phyloP scores from a whole-genome alignment of 2,329 filamentous ascomycete genomes.

The Sporothrix variecibatus region DNA sequence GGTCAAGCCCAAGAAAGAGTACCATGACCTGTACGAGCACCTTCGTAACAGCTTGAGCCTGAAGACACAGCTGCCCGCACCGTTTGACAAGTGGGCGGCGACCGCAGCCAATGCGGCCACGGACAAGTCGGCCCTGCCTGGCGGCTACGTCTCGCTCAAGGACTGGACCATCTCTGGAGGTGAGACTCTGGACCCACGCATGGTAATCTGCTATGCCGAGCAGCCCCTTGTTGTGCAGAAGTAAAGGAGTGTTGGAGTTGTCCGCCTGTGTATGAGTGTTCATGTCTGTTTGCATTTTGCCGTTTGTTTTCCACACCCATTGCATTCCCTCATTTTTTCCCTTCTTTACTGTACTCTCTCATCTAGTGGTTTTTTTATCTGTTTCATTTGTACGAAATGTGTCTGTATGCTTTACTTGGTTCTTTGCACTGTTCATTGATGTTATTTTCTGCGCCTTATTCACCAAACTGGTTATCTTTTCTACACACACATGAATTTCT shows the following conservation, averaged over 20 bases:
- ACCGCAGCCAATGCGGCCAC: slow-evolving; percentile 25
- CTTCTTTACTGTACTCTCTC: background rate
- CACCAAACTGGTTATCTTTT: too few relatives aligned
- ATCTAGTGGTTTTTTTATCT: too few relatives aligned
- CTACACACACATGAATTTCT: too few relatives aligned
- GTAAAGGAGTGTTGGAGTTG: background rate
- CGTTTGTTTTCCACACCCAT: background rate
- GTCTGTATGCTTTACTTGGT: too few relatives aligned
- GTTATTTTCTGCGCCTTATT: too few relatives aligned
- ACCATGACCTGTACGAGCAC: slow-evolving; percentile 31
- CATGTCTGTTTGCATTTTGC: background rate
- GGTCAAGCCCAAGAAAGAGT: slow-evolving; percentile 34
- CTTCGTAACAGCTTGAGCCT: slow-evolving; percentile 28
- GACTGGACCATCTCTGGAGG: slow-evolving; percentile 28
- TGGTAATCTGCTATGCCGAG: background rate
- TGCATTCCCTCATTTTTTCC: too few relatives aligned
- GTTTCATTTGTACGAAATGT: too few relatives aligned
- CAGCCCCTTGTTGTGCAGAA: background rate
- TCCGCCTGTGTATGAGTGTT: background rate
- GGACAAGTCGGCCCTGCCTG: slow-evolving; percentile 31
- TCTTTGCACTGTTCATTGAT: too few relatives aligned
- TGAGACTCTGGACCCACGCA: background rate
- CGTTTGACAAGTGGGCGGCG: slow-evolving; percentile 33
- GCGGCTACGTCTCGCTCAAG: slow-evolving; percentile 30
- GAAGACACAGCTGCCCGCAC: slow-evolving; percentile 26